These are phyloP conservation scores for Suhomyces bribrorum DNA, from an alignment of 1,139 yeast genomes.

Conservation along the genomic window DNA sequence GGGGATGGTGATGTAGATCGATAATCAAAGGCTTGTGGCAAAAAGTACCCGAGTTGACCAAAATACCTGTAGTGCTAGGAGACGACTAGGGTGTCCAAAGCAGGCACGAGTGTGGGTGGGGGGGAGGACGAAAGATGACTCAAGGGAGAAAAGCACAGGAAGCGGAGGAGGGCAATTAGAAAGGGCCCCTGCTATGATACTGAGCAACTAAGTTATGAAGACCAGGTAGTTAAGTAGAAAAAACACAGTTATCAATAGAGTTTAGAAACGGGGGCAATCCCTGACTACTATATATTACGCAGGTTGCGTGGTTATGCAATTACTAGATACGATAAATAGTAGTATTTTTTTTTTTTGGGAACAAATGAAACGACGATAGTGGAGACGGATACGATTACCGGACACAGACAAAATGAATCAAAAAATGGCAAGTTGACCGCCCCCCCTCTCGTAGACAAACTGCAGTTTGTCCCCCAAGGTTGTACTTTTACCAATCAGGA, in stretches of 20 bases:
- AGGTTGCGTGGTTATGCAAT: constrained; percentile 9
- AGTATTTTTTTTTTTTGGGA: constrained; percentile 1
- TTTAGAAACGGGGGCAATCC: neutral
- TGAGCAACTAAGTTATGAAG: too few relatives aligned
- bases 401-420: neutral
- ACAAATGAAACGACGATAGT: constrained; percentile 6
- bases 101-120: too few relatives aligned
- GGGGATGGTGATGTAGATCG: too few relatives aligned
- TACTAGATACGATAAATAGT: constrained; percentile 1
- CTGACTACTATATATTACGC: neutral
- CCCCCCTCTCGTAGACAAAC: neutral
- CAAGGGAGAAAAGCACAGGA: too few relatives aligned
- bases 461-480: too few relatives aligned
- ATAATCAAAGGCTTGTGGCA: too few relatives aligned
- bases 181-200: too few relatives aligned
- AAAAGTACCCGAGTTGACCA: too few relatives aligned
- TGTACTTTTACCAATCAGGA: neutral
- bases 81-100: too few relatives aligned
- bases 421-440: neutral
- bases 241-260: neutral
- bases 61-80: too few relatives aligned
- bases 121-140: neutral
- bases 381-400: constrained; percentile 2
- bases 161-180: too few relatives aligned
- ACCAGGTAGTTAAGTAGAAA: too few relatives aligned